These are phyloP conservation scores for Phialemonium atrogriseum DNA, from an alignment of 2,329 filamentous ascomycete species.

Conservation along the genomic window DNA sequence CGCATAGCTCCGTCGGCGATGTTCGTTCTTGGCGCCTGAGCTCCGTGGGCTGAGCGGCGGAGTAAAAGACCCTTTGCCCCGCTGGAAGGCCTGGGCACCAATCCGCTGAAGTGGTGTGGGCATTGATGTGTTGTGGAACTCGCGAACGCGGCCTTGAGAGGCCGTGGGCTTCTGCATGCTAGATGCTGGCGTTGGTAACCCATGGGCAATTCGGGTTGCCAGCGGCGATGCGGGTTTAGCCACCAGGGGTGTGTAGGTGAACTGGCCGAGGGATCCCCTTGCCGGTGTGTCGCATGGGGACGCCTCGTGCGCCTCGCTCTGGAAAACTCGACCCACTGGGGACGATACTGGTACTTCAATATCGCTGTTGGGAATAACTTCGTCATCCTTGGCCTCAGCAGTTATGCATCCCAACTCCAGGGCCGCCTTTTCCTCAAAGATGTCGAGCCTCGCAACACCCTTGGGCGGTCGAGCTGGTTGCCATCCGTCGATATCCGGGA, in stretches of 20 bases:
- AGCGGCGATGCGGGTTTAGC: slow-evolving; percentile 12
- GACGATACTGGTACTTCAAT: slow-evolving; percentile 13
- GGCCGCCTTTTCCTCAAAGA: slow-evolving; percentile 33
- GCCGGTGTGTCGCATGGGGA: slow-evolving; percentile 13
- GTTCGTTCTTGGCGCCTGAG: slow-evolving; percentile 4
- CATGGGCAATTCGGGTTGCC: slow-evolving; percentile 25
- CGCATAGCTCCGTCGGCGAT: slow-evolving; percentile 2
- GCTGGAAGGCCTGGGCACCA: slow-evolving; percentile 34
- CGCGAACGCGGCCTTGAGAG: slow-evolving; percentile 3
- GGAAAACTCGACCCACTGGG: slow-evolving; percentile 4
- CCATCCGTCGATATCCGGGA: slow-evolving; percentile 47
- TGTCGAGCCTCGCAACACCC: slow-evolving; percentile 29
- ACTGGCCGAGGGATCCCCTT: slow-evolving; percentile 14
- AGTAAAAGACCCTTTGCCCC: slow-evolving; percentile 17
- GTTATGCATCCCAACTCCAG: slow-evolving; percentile 8
- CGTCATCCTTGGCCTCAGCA: slow-evolving; percentile 3
- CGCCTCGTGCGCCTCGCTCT: background rate
- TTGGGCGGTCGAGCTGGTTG: slow-evolving; percentile 26
- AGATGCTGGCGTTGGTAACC: slow-evolving; percentile 29
- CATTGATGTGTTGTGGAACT: slow-evolving; percentile 10
- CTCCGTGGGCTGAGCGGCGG: slow-evolving; percentile 13
- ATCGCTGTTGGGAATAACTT: slow-evolving; percentile 4
- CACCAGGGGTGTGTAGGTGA: slow-evolving; percentile 14
- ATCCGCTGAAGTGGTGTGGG: slow-evolving; percentile 46
- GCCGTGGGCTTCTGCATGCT: slow-evolving; percentile 13